A percentile compares a stretch with the other conserved stretches of the same genome.
phyloP scores from a whole-genome alignment of 2,329 filamentous ascomycete genomes.

The Hirsutella rhossiliensis region DNA sequence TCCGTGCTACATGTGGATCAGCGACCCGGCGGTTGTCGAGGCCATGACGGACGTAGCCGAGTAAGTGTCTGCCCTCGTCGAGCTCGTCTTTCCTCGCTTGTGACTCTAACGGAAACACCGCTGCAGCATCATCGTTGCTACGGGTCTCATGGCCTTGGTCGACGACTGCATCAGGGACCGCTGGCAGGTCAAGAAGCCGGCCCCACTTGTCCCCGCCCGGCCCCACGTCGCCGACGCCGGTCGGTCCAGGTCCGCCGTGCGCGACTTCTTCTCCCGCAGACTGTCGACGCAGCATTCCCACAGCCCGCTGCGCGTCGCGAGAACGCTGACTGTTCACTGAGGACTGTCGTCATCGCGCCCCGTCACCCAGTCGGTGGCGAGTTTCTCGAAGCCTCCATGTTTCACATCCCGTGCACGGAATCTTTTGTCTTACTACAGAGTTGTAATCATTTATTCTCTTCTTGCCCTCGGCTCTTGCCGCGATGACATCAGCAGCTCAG shows the following conservation, averaged over 20 bases:
- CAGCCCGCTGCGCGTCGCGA: slow-evolving; percentile 24
- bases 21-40: slow-evolving; percentile 56
- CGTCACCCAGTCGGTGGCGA: no score
- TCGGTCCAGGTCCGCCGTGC: not conserved
- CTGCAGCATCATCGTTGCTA: slow-evolving; percentile 69
- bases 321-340: slow-evolving; percentile 24
- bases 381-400: no score
- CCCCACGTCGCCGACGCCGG: slow-evolving; percentile 8
- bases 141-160: slow-evolving; percentile 77
- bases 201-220: not conserved
- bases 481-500: no score
- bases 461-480: no score
- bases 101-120: not conserved
- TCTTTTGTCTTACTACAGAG: no score
- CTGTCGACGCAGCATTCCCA: slow-evolving; percentile 13
- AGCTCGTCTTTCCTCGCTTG: not conserved
- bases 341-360: no score
- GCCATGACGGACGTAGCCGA: slow-evolving; percentile 73
- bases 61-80: slow-evolving; percentile 36
- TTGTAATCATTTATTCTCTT: no score
- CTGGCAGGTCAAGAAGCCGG: slow-evolving; percentile 37
- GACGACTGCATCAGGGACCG: slow-evolving; percentile 82
- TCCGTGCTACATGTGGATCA: slow-evolving; percentile 84
- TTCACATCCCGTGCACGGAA: no score
- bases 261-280: slow-evolving; percentile 5